A percentile compares a stretch with the other conserved stretches of the same genome.
phyloP scores from a whole-genome alignment of 2,329 filamentous ascomycete species.

The Ophiosphaerella korrae region DNA sequence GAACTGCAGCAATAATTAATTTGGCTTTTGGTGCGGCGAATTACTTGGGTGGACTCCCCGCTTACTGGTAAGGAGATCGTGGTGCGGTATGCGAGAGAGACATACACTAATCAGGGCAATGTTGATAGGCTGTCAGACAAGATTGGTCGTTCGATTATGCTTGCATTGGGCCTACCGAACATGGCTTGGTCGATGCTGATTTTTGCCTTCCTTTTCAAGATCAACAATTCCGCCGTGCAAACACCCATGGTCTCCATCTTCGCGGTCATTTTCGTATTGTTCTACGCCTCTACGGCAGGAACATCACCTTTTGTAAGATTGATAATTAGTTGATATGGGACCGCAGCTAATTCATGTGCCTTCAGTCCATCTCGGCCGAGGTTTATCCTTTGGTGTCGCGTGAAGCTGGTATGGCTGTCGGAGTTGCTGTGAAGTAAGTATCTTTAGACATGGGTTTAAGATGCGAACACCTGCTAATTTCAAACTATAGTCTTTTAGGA shows the following conservation, averaged over 20 bases:
- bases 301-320: conserved; percentile 21
- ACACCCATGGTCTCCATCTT: conserved; percentile 20
- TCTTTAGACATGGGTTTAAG: no score
- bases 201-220: conserved; percentile 25
- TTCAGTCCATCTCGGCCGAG: conserved; percentile 23
- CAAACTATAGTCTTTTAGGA: conserved; percentile 37
- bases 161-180: conserved; percentile 23
- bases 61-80: conserved; percentile 12
- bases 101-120: no score
- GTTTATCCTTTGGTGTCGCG: conserved; percentile 29
- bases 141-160: conserved; percentile 26
- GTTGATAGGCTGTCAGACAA: conserved; percentile 16
- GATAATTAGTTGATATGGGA: not conserved
- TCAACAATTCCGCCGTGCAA: conserved; percentile 8
- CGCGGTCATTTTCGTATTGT: conserved; percentile 21
- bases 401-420: conserved; percentile 37
- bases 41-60: conserved; percentile 23
- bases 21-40: conserved; percentile 24
- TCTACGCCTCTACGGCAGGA: conserved; percentile 28
- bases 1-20: conserved; percentile 20
- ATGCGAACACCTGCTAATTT: not conserved
- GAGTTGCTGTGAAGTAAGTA: conserved; percentile 37
- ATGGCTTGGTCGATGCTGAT: conserved; percentile 32
- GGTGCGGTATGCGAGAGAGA: no score
- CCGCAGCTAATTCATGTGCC: not conserved